Base-by-base conservation (phyloP, 2,329 filamentous ascomycete genomes). In the Trichoderma breve region DNA sequence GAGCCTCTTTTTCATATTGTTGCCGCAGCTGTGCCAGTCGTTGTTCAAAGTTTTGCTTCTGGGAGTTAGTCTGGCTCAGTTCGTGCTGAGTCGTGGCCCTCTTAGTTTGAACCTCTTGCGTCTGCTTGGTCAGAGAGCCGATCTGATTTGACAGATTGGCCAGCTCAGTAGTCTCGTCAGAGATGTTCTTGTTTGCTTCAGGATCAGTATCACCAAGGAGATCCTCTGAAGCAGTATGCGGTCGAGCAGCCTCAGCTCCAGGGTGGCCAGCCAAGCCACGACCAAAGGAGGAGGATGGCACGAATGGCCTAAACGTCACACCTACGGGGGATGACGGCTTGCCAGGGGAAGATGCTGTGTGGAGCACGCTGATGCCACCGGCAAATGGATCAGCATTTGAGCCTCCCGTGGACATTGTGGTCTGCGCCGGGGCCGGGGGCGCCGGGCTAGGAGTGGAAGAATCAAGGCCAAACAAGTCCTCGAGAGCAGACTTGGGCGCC, bases 81-180 rank as follows among this genome's bases (percentile, higher is more conserved):
- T 97, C 93, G 74, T 92, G 91, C 81, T 98, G 94, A 0, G 92
- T 92, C 2, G 89, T 89, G 6, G 85, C 88, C 74, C 94, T 92
- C 82, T 97, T 95, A 39, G 87, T 89, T 80, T 97, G 94, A 2
- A 97, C 92, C 76, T 95, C 94, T 79, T 97, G 94, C 90, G 97
- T 97, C 83, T 99, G 94, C 78, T 92, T 97, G 0, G 95, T 92
- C 70, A 99, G 83, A 3, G 93, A 95, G 36, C 94, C 91, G 74
- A 99, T 94, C 81, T 98, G 96, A 80, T 97, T 98, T 1, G 95
- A 98, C 76, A 99, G 86, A 79, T 99, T 98, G 66, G 95, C 96
- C 72, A 99, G 87, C 80, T 99, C 96, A 0, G 93, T 92, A 3
- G 95, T 96, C 79, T 99, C 96, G 74, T 91, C 92, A 0, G 92